Percentiles rank a stretch among this genome's conserved stretches.
Evolutionary conservation across 495 filamentous ascomycete genomes (phyloP).

Genomic region (Penicillium lividum): DNA sequence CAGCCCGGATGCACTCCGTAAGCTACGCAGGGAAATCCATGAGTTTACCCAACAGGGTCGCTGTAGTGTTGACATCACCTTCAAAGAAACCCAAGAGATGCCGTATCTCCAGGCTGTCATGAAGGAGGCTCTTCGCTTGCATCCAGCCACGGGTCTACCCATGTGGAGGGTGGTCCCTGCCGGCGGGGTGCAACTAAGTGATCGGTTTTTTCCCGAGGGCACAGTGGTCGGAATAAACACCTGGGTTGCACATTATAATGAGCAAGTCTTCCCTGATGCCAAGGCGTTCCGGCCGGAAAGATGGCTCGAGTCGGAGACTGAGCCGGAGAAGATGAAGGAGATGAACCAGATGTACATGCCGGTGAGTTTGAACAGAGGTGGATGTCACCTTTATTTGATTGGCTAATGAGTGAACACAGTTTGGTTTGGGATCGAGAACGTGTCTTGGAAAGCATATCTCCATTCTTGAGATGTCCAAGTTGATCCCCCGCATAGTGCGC

Average conservation of each 20-base stretch:
- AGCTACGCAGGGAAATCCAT: conserved; percentile 49
- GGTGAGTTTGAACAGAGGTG: conserved; percentile 22
- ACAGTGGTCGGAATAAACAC: conserved; percentile 55
- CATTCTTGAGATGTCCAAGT: conserved; percentile 48
- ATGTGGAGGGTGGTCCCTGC: conserved; percentile 43
- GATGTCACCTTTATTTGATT: not conserved
- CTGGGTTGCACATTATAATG: conserved; percentile 55
- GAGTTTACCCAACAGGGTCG: conserved; percentile 29
- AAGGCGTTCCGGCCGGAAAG: conserved; percentile 37
- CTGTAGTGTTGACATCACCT: conserved; percentile 35
- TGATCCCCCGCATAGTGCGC: conserved; percentile 48
- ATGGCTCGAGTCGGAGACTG: conserved; percentile 37
- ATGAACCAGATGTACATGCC: conserved; percentile 50
- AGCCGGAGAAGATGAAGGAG: conserved; percentile 31
- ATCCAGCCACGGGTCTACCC: conserved; percentile 40
- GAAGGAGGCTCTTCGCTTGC: conserved; percentile 46
- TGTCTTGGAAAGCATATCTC: conserved; percentile 53
- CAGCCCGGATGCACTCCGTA: conserved; percentile 34
- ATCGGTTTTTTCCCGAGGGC: conserved; percentile 39
- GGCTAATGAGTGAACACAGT: conserved; percentile 29
- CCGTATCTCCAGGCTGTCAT: conserved; percentile 51
- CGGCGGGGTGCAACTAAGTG: conserved; percentile 39
- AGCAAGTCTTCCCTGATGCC: conserved; percentile 45
- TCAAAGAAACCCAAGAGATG: conserved; percentile 53
- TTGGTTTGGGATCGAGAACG: conserved; percentile 45